Conservation (phyloP, 371 early-diverging fungal species). For the Syncephalastrum sp. region DNA sequence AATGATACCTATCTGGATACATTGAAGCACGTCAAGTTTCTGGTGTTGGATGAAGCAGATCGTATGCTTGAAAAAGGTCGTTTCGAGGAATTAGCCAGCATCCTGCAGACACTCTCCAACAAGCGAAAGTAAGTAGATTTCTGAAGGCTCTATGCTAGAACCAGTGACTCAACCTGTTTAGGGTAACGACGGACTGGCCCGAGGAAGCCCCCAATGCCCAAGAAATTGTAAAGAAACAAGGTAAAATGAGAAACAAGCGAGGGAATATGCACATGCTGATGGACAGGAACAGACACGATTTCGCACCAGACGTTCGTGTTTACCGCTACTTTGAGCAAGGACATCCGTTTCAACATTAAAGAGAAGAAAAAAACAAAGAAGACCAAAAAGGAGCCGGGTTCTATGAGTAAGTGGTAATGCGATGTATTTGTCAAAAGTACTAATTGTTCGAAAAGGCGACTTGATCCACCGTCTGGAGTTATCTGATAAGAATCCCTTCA, state of each 20-base stretch:
- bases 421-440: conserved; percentile 2
- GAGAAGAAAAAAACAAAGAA: conserved; percentile 41
- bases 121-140: conserved; percentile 41
- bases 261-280: conserved; percentile 3
- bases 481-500: conserved; percentile 64
- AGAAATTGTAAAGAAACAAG: conserved; percentile 4
- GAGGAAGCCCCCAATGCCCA: conserved; percentile 21
- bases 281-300: conserved; percentile 21
- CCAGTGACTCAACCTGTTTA: conserved; percentile 7
- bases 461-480: conserved; percentile 75
- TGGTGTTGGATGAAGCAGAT: conserved; percentile 99
- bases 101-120: conserved; percentile 58
- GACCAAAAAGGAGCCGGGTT: conserved; percentile 30
- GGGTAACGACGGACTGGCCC: conserved; percentile 42
- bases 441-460: conserved; percentile 42
- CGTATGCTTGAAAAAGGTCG: conserved; percentile 94
- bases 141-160: neutral
- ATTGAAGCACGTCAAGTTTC: conserved; percentile 54
- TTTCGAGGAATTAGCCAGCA: conserved; percentile 74
- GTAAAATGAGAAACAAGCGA: neutral
- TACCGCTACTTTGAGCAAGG: conserved; percentile 91
- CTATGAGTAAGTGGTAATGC: conserved; percentile 21
- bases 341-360: conserved; percentile 58
- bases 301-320: conserved; percentile 91
- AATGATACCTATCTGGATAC: conserved; percentile 54